Base-by-base conservation (phyloP, 331 rosid species). In the Rhamnella rubrinervis region DNA sequence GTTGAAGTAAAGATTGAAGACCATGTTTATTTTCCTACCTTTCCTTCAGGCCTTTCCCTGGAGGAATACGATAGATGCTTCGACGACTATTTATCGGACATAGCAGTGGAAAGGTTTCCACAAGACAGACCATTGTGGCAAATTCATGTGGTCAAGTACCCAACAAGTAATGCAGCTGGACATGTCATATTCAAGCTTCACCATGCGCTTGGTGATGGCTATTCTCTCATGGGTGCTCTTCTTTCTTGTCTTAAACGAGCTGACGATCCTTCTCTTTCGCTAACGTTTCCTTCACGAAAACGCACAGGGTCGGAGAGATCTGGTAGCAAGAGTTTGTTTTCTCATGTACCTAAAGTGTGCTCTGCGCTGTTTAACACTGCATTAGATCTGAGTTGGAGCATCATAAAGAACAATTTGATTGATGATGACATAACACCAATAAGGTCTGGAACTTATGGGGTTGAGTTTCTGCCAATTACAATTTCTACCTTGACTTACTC, bases 141-240 rank as follows among this genome's bases (percentile, higher is more conserved):
- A 73, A 5, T 80, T 59, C 90, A 85, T 51, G 61, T 82, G 1
- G 40, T 85, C 15, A 85, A 77, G 9, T 80, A 85, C 26, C 87
- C 81, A 55, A 80, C 90, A 26, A 82, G 44, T 7, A 59, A 18
- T 49, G 81, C 82, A 52, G 80, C 75, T 50, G 78, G 85, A 0
- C 77, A 74, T 15, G 8, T 80, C 3, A 39, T 85, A 10, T 80
- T 85, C 68, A 82, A 82, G 67, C 85, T 85, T 23, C 83, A 82
- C 53, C 90, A 85, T 55, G 84, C 90, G 6, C 87, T 85, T 15
- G 87, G 90, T 0, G 90, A 85, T 70, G 90, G 90, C 49, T 85
- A 55, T 59, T 64, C 77, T 7, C 64, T 73, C 44, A 73, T 73
- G 77, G 56, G 77, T 55, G 77, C 69, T 8, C 83, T 85, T 66